phyloP scores from a whole-genome alignment of 345 rosid species.

The Triadica sebifera region DNA sequence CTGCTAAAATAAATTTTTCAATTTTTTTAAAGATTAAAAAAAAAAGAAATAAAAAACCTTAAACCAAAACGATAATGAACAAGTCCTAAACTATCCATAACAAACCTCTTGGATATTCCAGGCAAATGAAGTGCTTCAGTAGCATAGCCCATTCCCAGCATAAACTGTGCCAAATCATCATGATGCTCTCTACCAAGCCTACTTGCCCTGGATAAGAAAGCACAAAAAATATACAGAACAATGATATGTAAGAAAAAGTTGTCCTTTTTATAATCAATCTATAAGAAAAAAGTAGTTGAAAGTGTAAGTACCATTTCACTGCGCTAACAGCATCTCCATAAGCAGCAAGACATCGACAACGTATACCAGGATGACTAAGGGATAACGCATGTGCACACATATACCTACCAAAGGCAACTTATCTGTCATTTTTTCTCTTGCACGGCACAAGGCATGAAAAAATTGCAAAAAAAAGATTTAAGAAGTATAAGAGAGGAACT shows the following conservation, averaged over 20 bases:
- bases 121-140: slow-evolving; percentile 99
- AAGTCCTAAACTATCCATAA: neutral
- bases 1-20: too few relatives aligned
- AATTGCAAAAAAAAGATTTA: neutral
- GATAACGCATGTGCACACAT: slow-evolving; percentile 98
- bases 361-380: slow-evolving; percentile 95
- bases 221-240: slow-evolving; percentile 15
- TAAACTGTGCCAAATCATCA: slow-evolving; percentile 95
- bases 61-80: too few relatives aligned
- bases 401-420: slow-evolving; percentile 51
- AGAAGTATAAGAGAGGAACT: neutral
- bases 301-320: slow-evolving; percentile 73
- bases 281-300: neutral
- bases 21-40: too few relatives aligned
- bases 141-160: slow-evolving; percentile 99
- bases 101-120: slow-evolving; percentile 96
- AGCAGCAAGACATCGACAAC: slow-evolving; percentile 96
- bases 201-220: slow-evolving; percentile 74
- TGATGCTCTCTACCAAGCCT: slow-evolving; percentile 99
- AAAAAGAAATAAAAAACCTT: too few relatives aligned
- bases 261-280: neutral
- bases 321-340: slow-evolving; percentile 98
- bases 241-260: slow-evolving; percentile 9
- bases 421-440: slow-evolving; percentile 4
- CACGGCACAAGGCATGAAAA: neutral